Evolutionary conservation across 202 grass and related monocot genomes (phyloP), one percentile per base, ranked within the genome.

Genomic region (Carex sylvatica): DNA sequence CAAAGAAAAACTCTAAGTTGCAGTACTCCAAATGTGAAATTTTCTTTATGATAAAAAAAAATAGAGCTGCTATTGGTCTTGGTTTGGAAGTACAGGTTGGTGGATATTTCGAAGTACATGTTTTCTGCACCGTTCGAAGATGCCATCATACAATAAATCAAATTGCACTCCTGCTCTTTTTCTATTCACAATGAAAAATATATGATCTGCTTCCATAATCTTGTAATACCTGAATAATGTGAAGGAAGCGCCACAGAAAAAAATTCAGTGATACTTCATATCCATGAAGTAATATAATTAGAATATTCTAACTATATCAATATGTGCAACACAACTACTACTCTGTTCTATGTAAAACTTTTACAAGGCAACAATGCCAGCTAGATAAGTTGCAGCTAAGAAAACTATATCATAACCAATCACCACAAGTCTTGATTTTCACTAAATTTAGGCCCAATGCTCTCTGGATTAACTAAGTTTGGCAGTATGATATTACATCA

Each of bases 101-200:
- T 80, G 75, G 23, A 61, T 95, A 79, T 79, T 93, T 83, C 89
- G 86, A 80, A 92, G 91, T 38, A 80, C 87, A 47, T 95, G 89
- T 73, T 89, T 98, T 86, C 92, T 90, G 89, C 96, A 95, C 52
- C 96, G 88, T 82, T 95, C 90, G 83, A 98, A 98, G 86, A 98
- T 95, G 51, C 86, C 88, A 35, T 98, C 96, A 42, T 98, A 98
- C 54, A 98, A 65, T 65, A 98, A 80, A 93, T 98, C 96, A 46
- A 98, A 95, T 69, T 98, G 91, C 40, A 95, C 91, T 82, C 96
- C 92, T 60, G 92, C 96, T 92, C 96, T 91, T 84, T 95, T 92
- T 38, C 96, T 88, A 69, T 98, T 95, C 80, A 98, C 60, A 73
- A 98, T 98, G 68, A 98, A 98, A 81, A 95, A 84, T 80, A 98